Evolutionary conservation across 441 rosid species (phyloP).

Genomic region (Populus hybrid): DNA sequence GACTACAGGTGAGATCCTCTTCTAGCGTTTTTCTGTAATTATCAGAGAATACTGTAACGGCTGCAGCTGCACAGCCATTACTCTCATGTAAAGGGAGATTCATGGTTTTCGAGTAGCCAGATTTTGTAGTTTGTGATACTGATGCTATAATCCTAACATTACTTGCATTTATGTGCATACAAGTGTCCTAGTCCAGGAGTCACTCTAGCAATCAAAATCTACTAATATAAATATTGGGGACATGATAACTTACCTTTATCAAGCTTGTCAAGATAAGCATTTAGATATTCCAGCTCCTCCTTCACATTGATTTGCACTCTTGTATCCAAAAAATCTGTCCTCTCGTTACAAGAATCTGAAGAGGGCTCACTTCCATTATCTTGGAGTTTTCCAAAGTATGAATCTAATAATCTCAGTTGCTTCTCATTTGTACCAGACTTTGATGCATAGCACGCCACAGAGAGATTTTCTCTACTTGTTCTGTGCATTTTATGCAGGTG

Average conservation of each 20-base stretch:
- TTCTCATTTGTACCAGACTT: conserved; percentile 27
- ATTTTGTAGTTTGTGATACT: background rate
- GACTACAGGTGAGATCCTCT: too few species aligned
- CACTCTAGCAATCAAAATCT: background rate
- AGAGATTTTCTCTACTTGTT: conserved; percentile 22
- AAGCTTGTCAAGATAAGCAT: conserved; percentile 55
- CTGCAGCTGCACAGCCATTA: background rate
- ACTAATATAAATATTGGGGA: background rate
- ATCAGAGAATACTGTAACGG: too few species aligned
- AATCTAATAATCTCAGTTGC: conserved; percentile 53
- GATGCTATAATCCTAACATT: background rate
- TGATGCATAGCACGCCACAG: conserved; percentile 26
- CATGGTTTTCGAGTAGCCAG: background rate
- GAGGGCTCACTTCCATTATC: conserved; percentile 18
- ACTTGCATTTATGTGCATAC: background rate
- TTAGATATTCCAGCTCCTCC: conserved; percentile 41
- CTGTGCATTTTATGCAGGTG: conserved; percentile 14
- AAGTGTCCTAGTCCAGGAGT: background rate
- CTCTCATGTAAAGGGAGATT: background rate
- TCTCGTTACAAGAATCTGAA: conserved; percentile 22
- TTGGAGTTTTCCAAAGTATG: conserved; percentile 59
- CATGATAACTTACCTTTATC: conserved; percentile 32
- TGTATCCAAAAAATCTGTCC: conserved; percentile 12
- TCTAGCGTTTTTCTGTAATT: too few species aligned
- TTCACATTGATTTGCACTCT: conserved; percentile 24